These are phyloP conservation scores for Phytophthora capsici DNA, from an alignment of 352 stramenopile genomes.

Conservation along the genomic window DNA sequence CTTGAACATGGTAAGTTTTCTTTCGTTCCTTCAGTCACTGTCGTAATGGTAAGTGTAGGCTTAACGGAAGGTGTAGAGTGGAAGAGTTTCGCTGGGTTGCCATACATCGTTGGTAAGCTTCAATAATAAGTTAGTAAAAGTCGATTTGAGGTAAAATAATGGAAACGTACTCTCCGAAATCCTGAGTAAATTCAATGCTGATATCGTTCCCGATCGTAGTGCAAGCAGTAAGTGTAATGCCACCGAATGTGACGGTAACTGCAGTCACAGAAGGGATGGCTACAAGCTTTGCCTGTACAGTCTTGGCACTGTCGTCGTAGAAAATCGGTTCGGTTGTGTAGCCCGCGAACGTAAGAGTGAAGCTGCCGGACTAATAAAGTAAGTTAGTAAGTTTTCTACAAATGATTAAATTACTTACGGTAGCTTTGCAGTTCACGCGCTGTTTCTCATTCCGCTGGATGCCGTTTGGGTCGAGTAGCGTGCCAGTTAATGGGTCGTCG, in stretches of 20 bases:
- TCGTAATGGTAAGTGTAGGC: conserved; percentile 55
- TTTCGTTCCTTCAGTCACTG: conserved; percentile 86
- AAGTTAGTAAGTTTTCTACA: background rate
- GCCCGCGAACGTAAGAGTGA: conserved; percentile 86
- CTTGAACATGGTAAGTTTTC: conserved; percentile 89
- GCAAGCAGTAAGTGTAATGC: conserved; percentile 69
- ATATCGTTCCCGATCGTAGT: conserved; percentile 82
- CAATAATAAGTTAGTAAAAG: background rate
- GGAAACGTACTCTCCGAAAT: conserved; percentile 72
- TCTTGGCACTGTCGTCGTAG: conserved; percentile 51
- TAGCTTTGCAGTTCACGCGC: conserved; percentile 72
- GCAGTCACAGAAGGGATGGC: conserved; percentile 73
- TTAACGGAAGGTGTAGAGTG: conserved; percentile 56
- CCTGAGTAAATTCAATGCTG: conserved; percentile 75
- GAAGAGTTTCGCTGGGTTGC: conserved; percentile 54
- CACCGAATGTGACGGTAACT: conserved; percentile 68
- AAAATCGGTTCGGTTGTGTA: conserved; percentile 78
- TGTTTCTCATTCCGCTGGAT: conserved; percentile 81
- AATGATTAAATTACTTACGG: conserved; percentile 36
- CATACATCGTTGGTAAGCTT: conserved; percentile 65
- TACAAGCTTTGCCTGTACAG: conserved; percentile 58
- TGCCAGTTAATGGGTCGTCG: conserved; percentile 88
- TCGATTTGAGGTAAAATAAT: background rate
- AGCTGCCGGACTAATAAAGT: conserved; percentile 60
- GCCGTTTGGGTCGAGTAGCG: conserved; percentile 57